Evolutionary conservation across 2,329 filamentous ascomycete genomes (phyloP), one percentile per base, ranked within the genome.

Genomic region (Botryotinia globosa): DNA sequence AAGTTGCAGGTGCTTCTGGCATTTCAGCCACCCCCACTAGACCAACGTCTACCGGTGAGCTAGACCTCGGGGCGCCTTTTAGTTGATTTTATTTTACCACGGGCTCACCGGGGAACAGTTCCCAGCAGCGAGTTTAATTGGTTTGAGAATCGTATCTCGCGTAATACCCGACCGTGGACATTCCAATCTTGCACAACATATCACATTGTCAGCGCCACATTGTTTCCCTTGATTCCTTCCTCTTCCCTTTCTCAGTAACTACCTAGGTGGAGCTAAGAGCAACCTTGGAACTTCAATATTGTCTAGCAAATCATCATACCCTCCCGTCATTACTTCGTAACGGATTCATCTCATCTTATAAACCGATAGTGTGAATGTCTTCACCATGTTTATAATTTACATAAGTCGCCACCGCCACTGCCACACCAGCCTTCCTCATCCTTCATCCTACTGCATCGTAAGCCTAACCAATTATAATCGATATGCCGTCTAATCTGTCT

Each of bases 11-110:
- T 32, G 9, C 44, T 9, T 32, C 18, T 54, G 48, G 12, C 8
- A n/a, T 54, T 34, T 44, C 39, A 61, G 69, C 69, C 61, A 71
- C 69, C 69, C 69, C 69, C 69, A 65, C 66, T 25, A 67, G 34
- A 29, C 3, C 22, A 16, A 37, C 18, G 1, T 16, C 32, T 66
- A 45, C 64, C 45, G 45, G 63, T 66, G 44, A 45, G 61, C 61
- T 32, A 45, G 61, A n/a, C n/a, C n/a, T n/a, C n/a, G n/a, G n/a
- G n/a, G n/a, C n/a, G n/a, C 39, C n/a, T 64, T 44, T 8, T 54
- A 9, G 25, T 4, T 29, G 7, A 32, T 56, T 29, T 14, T 56
- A 32, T 56, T 29, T 29, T 9, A 56, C 14, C n/a, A 56, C 6
- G 2, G 14, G 39, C 42, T 64, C n/a, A 45, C 39, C 7, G 12